Percentiles rank a stretch among this genome's conserved stretches.
phyloP scores from a whole-genome alignment of 2,329 filamentous ascomycete species.

The Phaeosphaeriaceae sp. region DNA sequence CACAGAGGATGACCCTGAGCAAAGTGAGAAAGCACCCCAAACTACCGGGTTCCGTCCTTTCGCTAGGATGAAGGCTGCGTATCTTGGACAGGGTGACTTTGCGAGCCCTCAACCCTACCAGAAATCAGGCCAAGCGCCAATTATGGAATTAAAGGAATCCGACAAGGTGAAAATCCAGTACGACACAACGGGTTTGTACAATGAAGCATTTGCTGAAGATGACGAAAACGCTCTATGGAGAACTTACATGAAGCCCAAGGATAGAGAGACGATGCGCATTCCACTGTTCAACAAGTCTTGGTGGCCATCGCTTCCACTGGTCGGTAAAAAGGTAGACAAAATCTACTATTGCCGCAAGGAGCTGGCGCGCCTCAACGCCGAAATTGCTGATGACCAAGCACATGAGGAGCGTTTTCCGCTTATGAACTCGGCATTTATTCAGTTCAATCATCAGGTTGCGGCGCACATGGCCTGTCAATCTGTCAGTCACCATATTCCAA shows the following conservation, averaged over 20 bases:
- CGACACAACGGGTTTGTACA: slow-evolving; percentile 37
- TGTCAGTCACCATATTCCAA: slow-evolving; percentile 86
- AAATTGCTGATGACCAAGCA: slow-evolving; percentile 89
- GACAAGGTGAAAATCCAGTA: slow-evolving; percentile 40
- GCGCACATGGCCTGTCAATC: slow-evolving; percentile 98
- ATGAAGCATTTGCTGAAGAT: slow-evolving; percentile 39
- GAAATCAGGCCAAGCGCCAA: slow-evolving; percentile 47
- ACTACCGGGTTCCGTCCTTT: slow-evolving; percentile 27
- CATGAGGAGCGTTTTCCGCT: slow-evolving; percentile 84
- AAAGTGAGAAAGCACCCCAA: slow-evolving; percentile 24
- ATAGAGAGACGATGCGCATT: slow-evolving; percentile 84
- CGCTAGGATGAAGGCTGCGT: slow-evolving; percentile 32
- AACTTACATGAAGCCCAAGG: slow-evolving; percentile 78
- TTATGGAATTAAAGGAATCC: slow-evolving; percentile 33
- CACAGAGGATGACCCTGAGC: slow-evolving; percentile 18
- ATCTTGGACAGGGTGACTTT: slow-evolving; percentile 34
- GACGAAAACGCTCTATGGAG: slow-evolving; percentile 69
- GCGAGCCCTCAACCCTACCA: slow-evolving; percentile 54
- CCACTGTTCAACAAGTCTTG: slow-evolving; percentile 63
- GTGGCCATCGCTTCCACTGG: slow-evolving; percentile 77
- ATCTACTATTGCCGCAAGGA: slow-evolving; percentile 91
- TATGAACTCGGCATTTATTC: slow-evolving; percentile 97
- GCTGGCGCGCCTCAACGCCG: slow-evolving; percentile 83
- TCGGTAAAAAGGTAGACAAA: slow-evolving; percentile 91
- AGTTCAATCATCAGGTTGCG: slow-evolving; percentile 97